Evolutionary conservation across 495 filamentous ascomycete genomes (phyloP).

Genomic region (Massariosphaeria phaeospora): DNA sequence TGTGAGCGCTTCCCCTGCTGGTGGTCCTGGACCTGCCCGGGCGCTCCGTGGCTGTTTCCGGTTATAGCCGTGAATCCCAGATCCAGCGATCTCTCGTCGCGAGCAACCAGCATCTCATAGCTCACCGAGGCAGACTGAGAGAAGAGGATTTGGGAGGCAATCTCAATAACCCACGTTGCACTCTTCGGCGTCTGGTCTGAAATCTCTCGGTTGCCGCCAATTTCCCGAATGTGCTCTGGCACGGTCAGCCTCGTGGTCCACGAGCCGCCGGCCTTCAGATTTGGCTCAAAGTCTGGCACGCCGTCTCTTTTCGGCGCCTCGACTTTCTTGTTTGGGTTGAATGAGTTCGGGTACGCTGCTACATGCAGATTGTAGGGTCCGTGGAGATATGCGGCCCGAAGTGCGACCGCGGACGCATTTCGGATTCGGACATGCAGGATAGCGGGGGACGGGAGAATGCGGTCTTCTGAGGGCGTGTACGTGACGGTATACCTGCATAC

Average conservation of each 20-base stretch:
- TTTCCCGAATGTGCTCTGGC: slow-evolving; percentile 62
- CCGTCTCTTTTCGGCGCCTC: slow-evolving; percentile 57
- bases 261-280: slow-evolving; percentile 85
- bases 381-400: slow-evolving; percentile 92
- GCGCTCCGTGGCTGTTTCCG: slow-evolving; percentile 46
- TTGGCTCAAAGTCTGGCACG: slow-evolving; percentile 84
- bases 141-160: slow-evolving; percentile 87
- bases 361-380: slow-evolving; percentile 89
- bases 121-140: slow-evolving; percentile 81
- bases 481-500: slow-evolving; percentile 75
- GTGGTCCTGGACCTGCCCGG: slow-evolving; percentile 71
- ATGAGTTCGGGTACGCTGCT: slow-evolving; percentile 72
- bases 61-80: slow-evolving; percentile 52
- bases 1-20: slow-evolving; percentile 49
- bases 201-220: slow-evolving; percentile 35
- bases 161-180: slow-evolving; percentile 85
- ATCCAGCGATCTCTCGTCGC: slow-evolving; percentile 76
- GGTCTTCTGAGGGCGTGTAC: slow-evolving; percentile 83
- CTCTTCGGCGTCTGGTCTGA: slow-evolving; percentile 39
- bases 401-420: slow-evolving; percentile 83
- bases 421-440: slow-evolving; percentile 77
- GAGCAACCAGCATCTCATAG: slow-evolving; percentile 79
- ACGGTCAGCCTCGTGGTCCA: slow-evolving; percentile 76
- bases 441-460: slow-evolving; percentile 75
- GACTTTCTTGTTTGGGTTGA: slow-evolving; percentile 70